Evolutionary conservation across 2,329 filamentous ascomycete species (phyloP), one percentile per base, ranked within the genome.

Genomic region (Zelopaecilomyces penicillatus): DNA sequence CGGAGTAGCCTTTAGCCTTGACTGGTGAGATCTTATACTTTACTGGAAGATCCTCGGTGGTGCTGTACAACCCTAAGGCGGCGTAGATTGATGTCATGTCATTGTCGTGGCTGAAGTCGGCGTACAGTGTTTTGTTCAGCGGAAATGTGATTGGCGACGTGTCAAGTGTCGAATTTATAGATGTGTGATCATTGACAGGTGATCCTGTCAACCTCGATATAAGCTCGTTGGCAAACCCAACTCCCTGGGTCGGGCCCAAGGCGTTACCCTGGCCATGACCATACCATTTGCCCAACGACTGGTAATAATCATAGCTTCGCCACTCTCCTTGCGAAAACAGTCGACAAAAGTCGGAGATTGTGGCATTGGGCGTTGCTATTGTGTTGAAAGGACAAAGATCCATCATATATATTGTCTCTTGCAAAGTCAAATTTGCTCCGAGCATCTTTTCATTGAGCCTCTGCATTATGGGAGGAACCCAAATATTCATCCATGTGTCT

Each of bases 81-180:
- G 80, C 80, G 58, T 85, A 85, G 5, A 94, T 79, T 6, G 76
- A 75, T 30, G 78, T 79, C 80, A 96, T 88, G 58, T 85, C 82
- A 62, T 94, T 95, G 65, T 96, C 90, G 64, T 96, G 90, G 50
- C 82, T 87, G 59, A 96, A 95, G 64, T 96, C 90, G 0, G 87
- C 89, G 57, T 94, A 96, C 1, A 95, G 66, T 8, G 66, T 67
- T 37, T 69, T 65, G 49, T 75, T 73, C 0, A 95, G 67, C 0
- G 90, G 89, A 57, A 95, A 96, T 0, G 85, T 90, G 5, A 64
- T 59, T 1, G 75, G 66, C 46, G 80, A 71, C 5, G 67, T 67
- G 60, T 94, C 86, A 0, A 95, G 73, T 0, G 89, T 95, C 32
- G 67, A 70, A 63, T 96, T 95, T 5, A 83, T 87, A 44, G 73